phyloP scores from a whole-genome alignment of 805 yeast species.

The Ogataea dorogensis region DNA sequence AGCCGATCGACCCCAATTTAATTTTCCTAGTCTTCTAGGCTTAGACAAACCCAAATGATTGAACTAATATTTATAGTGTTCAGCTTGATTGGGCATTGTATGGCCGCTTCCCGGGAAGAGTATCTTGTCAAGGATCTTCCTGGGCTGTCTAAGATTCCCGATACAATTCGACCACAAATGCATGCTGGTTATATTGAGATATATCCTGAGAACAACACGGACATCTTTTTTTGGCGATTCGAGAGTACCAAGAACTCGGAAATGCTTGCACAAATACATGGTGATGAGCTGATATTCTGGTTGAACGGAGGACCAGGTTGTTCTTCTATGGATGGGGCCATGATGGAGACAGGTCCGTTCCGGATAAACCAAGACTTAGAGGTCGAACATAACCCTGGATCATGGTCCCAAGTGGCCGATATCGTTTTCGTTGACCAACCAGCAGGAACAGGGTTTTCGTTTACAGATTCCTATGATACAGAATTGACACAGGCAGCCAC shows the following conservation, averaged over 20 bases:
- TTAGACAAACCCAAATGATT: conserved; percentile 5
- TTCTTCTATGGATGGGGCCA: conserved; percentile 95
- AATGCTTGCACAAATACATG: conserved; percentile 3
- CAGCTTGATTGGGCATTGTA: neutral
- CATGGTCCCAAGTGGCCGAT: conserved; percentile 83
- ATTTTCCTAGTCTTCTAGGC: conserved; percentile 6
- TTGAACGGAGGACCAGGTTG: conserved; percentile 99
- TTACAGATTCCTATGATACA: conserved; percentile 50
- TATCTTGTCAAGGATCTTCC: conserved; percentile 28
- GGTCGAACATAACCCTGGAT: conserved; percentile 60
- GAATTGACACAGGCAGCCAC: conserved; percentile 57
- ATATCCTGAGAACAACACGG: conserved; percentile 49
- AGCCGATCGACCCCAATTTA: conserved; percentile 2
- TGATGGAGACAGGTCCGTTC: conserved; percentile 90
- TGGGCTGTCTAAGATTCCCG: conserved; percentile 25
- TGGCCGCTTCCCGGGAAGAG: conserved; percentile 3
- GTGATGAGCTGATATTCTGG: conserved; percentile 68
- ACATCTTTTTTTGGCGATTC: conserved; percentile 79
- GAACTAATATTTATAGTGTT: conserved; percentile 1
- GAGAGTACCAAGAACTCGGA: conserved; percentile 20
- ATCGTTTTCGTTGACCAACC: conserved; percentile 92
- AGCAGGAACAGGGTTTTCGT: conserved; percentile 87
- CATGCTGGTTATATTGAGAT: conserved; percentile 66
- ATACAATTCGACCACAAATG: conserved; percentile 46
- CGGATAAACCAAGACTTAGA: conserved; percentile 44